Evolutionary conservation across 805 yeast genomes (phyloP).

Genomic region (Yamadazyma sp.): DNA sequence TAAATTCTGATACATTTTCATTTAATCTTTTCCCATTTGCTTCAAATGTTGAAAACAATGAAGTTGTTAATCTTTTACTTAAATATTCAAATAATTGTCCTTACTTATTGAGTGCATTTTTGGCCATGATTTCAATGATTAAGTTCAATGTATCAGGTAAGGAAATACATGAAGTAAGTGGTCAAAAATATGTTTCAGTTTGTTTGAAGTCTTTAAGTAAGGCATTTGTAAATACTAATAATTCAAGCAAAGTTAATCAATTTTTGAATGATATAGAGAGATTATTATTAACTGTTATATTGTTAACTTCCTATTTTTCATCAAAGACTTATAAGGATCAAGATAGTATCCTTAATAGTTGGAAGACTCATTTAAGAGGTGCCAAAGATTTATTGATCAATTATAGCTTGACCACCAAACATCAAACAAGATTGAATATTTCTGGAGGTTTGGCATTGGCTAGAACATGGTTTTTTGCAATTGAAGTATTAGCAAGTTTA

Average conservation of each 20-base stretch:
- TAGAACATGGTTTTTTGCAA: conserved; percentile 53
- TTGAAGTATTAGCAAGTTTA: conserved; percentile 54
- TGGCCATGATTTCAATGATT: conserved; percentile 66
- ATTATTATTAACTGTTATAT: conserved; percentile 56
- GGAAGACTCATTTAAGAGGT: conserved; percentile 63
- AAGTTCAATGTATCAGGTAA: conserved; percentile 39
- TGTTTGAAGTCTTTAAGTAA: conserved; percentile 56
- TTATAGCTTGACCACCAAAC: conserved; percentile 27
- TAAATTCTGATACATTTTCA: conserved; percentile 28
- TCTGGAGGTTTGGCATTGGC: conserved; percentile 50
- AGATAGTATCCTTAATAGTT: conserved; percentile 31
- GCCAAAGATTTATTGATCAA: conserved; percentile 57
- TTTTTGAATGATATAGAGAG: conserved; percentile 55
- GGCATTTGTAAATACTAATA: conserved; percentile 32
- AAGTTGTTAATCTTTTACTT: conserved; percentile 41
- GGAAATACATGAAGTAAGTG: conserved; percentile 45
- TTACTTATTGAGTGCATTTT: conserved; percentile 58
- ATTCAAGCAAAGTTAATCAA: conserved; percentile 16
- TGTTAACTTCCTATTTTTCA: conserved; percentile 59
- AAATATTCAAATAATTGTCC: conserved; percentile 57
- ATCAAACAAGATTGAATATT: conserved; percentile 15
- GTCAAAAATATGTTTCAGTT: conserved; percentile 55
- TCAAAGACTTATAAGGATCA: conserved; percentile 25
- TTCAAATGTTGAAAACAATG: conserved; percentile 30
- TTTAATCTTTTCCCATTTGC: conserved; percentile 38